Evolutionary conservation across 2,329 filamentous ascomycete species (phyloP), one percentile per base, ranked within the genome.

Genomic region (Botryotinia narcissicola): DNA sequence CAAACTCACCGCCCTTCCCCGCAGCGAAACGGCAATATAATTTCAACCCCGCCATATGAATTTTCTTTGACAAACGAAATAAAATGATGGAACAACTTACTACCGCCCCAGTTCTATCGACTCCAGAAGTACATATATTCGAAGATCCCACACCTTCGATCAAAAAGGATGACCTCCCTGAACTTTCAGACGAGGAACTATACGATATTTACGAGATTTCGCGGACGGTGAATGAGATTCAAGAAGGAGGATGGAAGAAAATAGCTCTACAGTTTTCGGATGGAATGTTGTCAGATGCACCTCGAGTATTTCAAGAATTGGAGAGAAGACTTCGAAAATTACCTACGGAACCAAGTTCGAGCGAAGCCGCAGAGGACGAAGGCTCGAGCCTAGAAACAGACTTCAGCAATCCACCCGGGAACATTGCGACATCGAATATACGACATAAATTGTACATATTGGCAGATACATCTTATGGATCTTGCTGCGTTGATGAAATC

Each of bases 241-340:
- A 86, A n/a, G 83, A 86, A 8, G 92, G 90, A 61, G 86, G 86
- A 81, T 97, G 93, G 88, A 88, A 84, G 75, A 88, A 92, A 69
- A 88, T 99, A 46, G 96, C 94, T 1, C 84, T 99, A n/a, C 96
- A 99, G 81, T 98, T 99, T 78, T 95, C 96, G 0, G 96, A 99
- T 83, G 87, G 91, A 42, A 97, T 98, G 93, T 87, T 99, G 0
- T 86, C 89, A 0, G 94, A 99, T 85, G 93, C 93, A 14, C 92
- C 94, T 8, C 87, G 92, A 73, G 93, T 98, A 0, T 94, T 92
- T 73, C 89, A 91, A 71, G 84, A 89, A 0, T 83, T 97, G 75
- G 85, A 85, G 72, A 83, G 84, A 62, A 87, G 86, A 0, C 80
- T 92, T 67, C 81, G 57, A 22, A 60, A 59, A 32, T 70, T 60